Conservation (phyloP, 192 early-diverging fungal species). For the Helicostylum pulchrum region DNA sequence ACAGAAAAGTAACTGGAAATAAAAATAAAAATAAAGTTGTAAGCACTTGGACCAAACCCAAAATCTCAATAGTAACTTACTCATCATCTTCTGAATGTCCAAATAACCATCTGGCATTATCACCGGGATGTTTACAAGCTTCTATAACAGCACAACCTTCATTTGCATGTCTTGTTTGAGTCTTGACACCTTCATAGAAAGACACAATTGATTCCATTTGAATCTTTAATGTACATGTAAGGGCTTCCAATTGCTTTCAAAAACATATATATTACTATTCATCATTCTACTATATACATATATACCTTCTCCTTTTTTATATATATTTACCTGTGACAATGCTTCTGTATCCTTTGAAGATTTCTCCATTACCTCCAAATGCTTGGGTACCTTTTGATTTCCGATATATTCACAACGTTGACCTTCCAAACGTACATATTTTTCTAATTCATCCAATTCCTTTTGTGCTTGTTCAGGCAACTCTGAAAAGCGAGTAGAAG, state of each 20-base stretch:
- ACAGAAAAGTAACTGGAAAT: constrained; percentile 25
- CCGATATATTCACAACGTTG: constrained; percentile 30
- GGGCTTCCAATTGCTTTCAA: constrained; percentile 27
- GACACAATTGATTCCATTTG: constrained; percentile 16
- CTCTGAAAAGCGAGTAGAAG: constrained; percentile 23
- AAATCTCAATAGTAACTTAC: constrained; percentile 15
- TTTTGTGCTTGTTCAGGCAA: constrained; percentile 27
- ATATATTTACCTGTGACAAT: constrained; percentile 22
- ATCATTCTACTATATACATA: background rate
- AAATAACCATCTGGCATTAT: constrained; percentile 28
- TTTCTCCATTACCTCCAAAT: constrained; percentile 15
- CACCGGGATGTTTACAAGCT: constrained; percentile 20
- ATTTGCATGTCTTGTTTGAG: constrained; percentile 22
- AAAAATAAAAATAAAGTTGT: background rate
- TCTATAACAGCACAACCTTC: constrained; percentile 27
- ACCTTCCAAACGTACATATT: constrained; percentile 23
- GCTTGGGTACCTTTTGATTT: constrained; percentile 21
- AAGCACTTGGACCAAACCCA: background rate
- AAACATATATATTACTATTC: background rate
- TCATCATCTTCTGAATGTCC: constrained; percentile 27
- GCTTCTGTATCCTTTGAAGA: constrained; percentile 5
- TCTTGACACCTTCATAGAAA: constrained; percentile 4
- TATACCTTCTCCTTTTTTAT: background rate
- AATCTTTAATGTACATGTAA: constrained; percentile 14
- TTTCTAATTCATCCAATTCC: constrained; percentile 30